Evolutionary conservation across 148 eudicot genomes (phyloP), one percentile per base, ranked within the genome.

Genomic region (Salicornia ramosissima): DNA sequence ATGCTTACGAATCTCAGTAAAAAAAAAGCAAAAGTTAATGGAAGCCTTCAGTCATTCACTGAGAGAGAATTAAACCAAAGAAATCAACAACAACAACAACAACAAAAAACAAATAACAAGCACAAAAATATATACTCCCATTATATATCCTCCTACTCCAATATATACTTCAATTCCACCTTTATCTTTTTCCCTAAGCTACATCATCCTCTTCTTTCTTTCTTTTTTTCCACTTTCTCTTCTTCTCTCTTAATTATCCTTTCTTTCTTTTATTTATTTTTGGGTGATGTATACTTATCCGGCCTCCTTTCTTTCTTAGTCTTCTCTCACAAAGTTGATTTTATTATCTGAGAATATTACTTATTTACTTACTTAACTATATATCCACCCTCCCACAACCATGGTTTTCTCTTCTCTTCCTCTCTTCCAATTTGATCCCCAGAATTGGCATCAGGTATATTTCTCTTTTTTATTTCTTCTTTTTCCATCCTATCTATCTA

Each of bases 401-500:
- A 71, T 71, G 75, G 75, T 71, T 19, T 71, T 33, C 68, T 71
- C 75, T 49, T 71, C 75, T 62, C 68, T 71, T 71, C 75, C 75
- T 50, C 75, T 71, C 75, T 71, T 62, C 60, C 68, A 71, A 2
- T 57, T 71, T 71, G 75, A 71, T 71, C 60, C 68, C 59, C 52
- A 63, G 55, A 71, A 63, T 63, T 71, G 75, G 68, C 75, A 71
- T 25, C 75, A 71, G 74, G 66, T 71, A 4, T 18, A 31, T n/a
- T 30, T n/a, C 62, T 6, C 5, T 2, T 54, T 9, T 54, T 11
- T 24, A 54, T 24, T 22, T 22, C 2, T 26, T 2, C 30, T 26
- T 10, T 21, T 52, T 52, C 40, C 40, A n/a, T 56, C 34, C 29
- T 56, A 16, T n/a, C n/a, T 22, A 2, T 3, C n/a, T 13, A 19